These are phyloP conservation scores for Wallacemonas sp. DNA, from an alignment of 208 protist species.

Conservation along the genomic window DNA sequence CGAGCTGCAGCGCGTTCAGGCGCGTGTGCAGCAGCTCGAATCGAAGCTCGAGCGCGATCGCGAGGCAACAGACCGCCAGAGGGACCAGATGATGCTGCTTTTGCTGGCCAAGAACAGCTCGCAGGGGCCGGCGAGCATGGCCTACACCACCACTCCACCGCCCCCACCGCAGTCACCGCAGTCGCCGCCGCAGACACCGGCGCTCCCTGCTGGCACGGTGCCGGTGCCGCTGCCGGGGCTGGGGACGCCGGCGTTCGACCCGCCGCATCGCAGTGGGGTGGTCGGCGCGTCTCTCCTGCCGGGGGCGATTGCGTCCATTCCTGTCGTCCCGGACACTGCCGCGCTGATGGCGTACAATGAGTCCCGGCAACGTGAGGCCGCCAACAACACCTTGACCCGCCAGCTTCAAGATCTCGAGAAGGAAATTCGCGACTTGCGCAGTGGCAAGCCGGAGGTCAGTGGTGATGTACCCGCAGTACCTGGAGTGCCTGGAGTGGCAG, in stretches of 20 bases:
- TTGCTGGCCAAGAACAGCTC: constrained; percentile 30
- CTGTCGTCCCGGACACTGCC: constrained; percentile 76
- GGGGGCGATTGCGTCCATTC: constrained; percentile 42
- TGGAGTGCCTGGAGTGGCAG: too few species aligned
- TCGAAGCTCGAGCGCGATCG: constrained; percentile 47
- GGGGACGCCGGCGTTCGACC: constrained; percentile 7
- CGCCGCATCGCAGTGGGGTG: neutral
- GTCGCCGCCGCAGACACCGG: constrained; percentile 11
- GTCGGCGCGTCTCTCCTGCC: neutral
- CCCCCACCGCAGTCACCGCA: neutral
- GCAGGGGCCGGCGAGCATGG: neutral
- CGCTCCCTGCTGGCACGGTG: too few species aligned
- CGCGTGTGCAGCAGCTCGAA: constrained; percentile 58
- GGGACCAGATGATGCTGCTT: constrained; percentile 64
- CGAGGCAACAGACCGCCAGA: constrained; percentile 55
- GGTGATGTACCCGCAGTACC: too few species aligned
- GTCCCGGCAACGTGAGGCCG: constrained; percentile 58
- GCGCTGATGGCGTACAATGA: constrained; percentile 77
- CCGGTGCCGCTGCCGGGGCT: neutral
- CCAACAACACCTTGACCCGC: constrained; percentile 62
- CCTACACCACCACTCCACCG: neutral
- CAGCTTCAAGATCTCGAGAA: constrained; percentile 69
- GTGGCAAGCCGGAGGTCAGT: constrained; percentile 11
- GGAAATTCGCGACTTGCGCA: constrained; percentile 43
- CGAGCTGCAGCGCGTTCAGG: constrained; percentile 40